Conservation (phyloP, 306 rosid species). For the Castanopsis chinensis region DNA sequence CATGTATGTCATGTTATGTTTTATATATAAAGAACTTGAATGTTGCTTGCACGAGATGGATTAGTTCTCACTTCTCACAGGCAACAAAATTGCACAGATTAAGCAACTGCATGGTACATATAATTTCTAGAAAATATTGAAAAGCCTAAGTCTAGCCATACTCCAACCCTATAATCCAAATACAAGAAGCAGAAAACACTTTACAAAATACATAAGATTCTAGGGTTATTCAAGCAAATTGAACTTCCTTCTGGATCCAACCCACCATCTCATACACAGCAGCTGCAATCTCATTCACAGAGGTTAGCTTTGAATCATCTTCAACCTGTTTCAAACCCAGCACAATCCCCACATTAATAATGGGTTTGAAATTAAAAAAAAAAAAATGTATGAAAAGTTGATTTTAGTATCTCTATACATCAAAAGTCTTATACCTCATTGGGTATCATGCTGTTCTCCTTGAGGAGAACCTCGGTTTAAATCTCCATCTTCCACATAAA, state of each 20-base stretch:
- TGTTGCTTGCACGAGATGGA: background rate
- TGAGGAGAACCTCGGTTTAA: too few species aligned
- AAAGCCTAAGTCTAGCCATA: background rate
- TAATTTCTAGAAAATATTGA: background rate
- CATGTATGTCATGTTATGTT: too few species aligned
- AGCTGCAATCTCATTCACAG: slow-evolving; percentile 46
- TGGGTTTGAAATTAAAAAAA: background rate
- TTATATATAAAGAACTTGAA: background rate
- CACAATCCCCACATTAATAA: background rate
- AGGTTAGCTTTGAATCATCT: slow-evolving; percentile 28
- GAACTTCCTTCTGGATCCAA: slow-evolving; percentile 34
- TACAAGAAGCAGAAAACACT: background rate
- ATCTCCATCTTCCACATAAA: too few species aligned
- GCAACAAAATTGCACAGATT: background rate
- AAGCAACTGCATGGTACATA: background rate
- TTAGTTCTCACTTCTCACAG: background rate
- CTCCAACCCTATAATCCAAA: background rate
- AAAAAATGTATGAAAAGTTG: background rate
- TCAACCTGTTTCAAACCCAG: slow-evolving; percentile 35
- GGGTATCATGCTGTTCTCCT: too few species aligned
- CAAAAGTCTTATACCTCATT: too few species aligned
- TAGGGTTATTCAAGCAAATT: slow-evolving; percentile 4
- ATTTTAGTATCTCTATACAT: background rate
- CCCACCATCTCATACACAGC: slow-evolving; percentile 42
- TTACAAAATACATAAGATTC: background rate